Percentiles rank a stretch among this genome's conserved stretches.
Conservation (phyloP, 495 filamentous ascomycete genomes). For the Hyaloscypha variabilis region DNA sequence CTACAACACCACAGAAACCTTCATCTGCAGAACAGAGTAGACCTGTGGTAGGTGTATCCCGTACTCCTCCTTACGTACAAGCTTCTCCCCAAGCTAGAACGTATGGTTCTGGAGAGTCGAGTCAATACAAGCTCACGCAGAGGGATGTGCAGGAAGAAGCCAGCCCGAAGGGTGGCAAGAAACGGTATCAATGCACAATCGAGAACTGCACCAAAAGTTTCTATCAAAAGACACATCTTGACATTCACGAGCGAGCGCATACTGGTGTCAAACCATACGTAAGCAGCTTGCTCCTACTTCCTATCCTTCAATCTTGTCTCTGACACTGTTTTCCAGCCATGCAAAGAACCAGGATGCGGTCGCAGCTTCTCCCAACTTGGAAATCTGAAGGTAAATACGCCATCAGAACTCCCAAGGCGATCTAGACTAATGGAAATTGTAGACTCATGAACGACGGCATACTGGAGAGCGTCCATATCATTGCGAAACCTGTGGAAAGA, state of each 20-base stretch:
- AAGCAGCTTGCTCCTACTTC: conserved; percentile 38
- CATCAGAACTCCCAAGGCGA: conserved; percentile 1
- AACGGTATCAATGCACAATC: conserved; percentile 76
- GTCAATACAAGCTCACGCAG: conserved; percentile 28
- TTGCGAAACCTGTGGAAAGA: conserved; percentile 80
- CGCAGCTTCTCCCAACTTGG: conserved; percentile 86
- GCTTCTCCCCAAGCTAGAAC: conserved; percentile 11
- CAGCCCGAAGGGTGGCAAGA: conserved; percentile 40
- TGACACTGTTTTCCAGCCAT: conserved; percentile 52
- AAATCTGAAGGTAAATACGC: conserved; percentile 73
- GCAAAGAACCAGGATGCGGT: conserved; percentile 73
- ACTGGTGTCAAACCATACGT: conserved; percentile 93
- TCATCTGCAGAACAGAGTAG: conserved; percentile 26
- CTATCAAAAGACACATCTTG: conserved; percentile 90
- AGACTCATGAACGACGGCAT: conserved; percentile 86
- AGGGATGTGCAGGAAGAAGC: conserved; percentile 34
- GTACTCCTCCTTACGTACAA: conserved; percentile 23
- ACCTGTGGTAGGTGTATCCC: conserved; percentile 29
- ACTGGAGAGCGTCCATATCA: conserved; percentile 86
- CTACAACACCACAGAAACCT: conserved; percentile 39
- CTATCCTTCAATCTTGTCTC: neutral
- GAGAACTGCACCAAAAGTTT: conserved; percentile 81
- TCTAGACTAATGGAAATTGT: conserved; percentile 21
- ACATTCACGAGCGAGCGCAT: conserved; percentile 88
- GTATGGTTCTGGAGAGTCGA: conserved; percentile 18